A percentile compares a stretch with the other conserved stretches of the same genome.
Conservation (phyloP, 2,329 filamentous ascomycete genomes). For the Onygenales sp. region DNA sequence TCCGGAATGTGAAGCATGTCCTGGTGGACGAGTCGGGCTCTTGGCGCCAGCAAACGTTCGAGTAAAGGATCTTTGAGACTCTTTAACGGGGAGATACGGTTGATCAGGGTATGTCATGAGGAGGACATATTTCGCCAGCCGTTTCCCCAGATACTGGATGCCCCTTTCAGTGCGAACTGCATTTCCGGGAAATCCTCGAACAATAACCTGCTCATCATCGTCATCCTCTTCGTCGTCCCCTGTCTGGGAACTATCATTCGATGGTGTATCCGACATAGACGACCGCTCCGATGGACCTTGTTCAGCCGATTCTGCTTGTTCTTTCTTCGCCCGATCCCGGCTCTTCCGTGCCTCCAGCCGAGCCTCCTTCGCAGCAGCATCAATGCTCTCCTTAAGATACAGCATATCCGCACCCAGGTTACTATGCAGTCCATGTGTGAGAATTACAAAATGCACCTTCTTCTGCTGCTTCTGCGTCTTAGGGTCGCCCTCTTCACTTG, state of each 20-base stretch:
- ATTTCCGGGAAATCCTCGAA: slow-evolving; percentile 82
- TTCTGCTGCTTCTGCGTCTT: slow-evolving; percentile 49
- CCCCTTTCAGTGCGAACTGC: slow-evolving; percentile 85
- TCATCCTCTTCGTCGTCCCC: slow-evolving; percentile 21
- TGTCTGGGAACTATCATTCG: slow-evolving; percentile 4
- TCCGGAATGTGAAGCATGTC: slow-evolving; percentile 31
- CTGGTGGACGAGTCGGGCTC: slow-evolving; percentile 18
- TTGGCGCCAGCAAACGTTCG: slow-evolving; percentile 39
- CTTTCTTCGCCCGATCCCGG: slow-evolving; percentile 29
- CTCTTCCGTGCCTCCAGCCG: slow-evolving; percentile 57
- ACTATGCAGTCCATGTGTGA: slow-evolving; percentile 92
- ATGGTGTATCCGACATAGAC: slow-evolving; percentile 2
- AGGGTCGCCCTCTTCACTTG: slow-evolving; percentile 13
- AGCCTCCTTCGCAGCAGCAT: slow-evolving; percentile 67
- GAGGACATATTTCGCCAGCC: slow-evolving; percentile 82
- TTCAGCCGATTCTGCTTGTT: slow-evolving; percentile 7
- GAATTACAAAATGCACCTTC: slow-evolving; percentile 78
- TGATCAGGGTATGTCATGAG: slow-evolving; percentile 90
- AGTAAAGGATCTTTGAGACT: slow-evolving; percentile 40
- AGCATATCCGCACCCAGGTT: slow-evolving; percentile 96
- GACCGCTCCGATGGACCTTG: neutral
- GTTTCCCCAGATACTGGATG: slow-evolving; percentile 93
- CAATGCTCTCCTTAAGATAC: slow-evolving; percentile 94
- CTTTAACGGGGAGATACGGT: slow-evolving; percentile 64
- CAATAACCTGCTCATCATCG: slow-evolving; percentile 62